Base-by-base conservation (phyloP, 1,284 basidiomycete genomes). In the Ustilago tritici region DNA sequence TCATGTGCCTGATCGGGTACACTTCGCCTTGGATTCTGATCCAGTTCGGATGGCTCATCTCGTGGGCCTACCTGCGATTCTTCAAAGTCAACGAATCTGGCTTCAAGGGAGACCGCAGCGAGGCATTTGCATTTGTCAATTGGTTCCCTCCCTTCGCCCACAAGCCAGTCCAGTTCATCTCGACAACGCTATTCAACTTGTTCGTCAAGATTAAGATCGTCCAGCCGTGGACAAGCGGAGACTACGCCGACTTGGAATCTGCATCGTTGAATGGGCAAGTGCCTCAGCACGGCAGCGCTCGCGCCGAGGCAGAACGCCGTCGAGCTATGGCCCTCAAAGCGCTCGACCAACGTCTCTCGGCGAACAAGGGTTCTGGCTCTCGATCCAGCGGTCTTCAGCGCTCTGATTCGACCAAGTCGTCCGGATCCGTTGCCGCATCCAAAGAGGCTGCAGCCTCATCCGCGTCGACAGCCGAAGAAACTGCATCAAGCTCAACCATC, bases 1-100 rank as follows among this genome's bases (percentile, higher is more conserved):
- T 98, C 41, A 90, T 96, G 87, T 93, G 93, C 80, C 80, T 99
- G 59, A 76, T 97, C 56, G 94, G 96, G 36, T 93, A 92, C 86
- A 93, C 95, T 81, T 93, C 93, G 64, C 97, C 97, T 1, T 98
- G 92, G 89, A 95, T 99, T 65, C 89, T 97, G 79, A 95, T 99
- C 78, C 96, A 83, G 61, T 98, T 98, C 85, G 96, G 95, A 17
- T 99, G 97, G 94, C 92, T 98, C 71, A 92, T 95, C 9, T 91
- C 93, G 32, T 99, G 95, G 92, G 89, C 94, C 61, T 99, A 98
- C 87, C 90, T 99, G 41, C 91, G 96, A 40, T 99, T 99, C 89
- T 95, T 97, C 90, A 97, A 98, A 88, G 92, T 90, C 3, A 93
- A 93, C 85, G 89, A 89, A 61, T 86, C 86, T 52, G 88, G 88